Evolutionary conservation across 1,139 yeast genomes (phyloP).

Genomic region (Yamadazyma atmosphaerica): DNA sequence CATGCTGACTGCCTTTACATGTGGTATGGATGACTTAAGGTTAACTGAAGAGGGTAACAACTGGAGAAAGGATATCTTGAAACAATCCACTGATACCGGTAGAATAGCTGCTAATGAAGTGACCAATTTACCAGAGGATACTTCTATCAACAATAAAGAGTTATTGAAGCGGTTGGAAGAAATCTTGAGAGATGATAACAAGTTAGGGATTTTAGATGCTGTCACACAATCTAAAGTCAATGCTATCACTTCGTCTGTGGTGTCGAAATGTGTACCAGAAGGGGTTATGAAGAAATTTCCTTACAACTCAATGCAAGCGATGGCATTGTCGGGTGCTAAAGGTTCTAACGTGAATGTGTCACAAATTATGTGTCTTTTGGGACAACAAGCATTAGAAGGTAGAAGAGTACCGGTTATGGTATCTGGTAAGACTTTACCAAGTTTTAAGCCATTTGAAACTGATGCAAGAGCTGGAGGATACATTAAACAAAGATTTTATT

Average conservation of each 20-base stretch:
- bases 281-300: conserved; percentile 98
- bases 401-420: conserved; percentile 99
- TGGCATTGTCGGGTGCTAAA: conserved; percentile 99
- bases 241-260: conserved; percentile 89
- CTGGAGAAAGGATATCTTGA: conserved; percentile 83
- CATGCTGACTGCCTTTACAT: conserved; percentile 90
- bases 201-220: conserved; percentile 93
- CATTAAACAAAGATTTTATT: conserved; percentile 94
- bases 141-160: conserved; percentile 67
- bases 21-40: conserved; percentile 99
- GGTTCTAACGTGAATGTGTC: conserved; percentile 98
- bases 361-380: conserved; percentile 98
- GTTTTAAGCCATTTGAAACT: conserved; percentile 95
- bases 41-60: conserved; percentile 87
- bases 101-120: conserved; percentile 93
- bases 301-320: conserved; percentile 94
- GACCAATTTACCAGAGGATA: conserved; percentile 68
- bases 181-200: conserved; percentile 89
- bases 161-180: conserved; percentile 87
- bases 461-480: conserved; percentile 99
- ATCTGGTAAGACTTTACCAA: conserved; percentile 94
- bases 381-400: conserved; percentile 99
- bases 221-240: conserved; percentile 93
- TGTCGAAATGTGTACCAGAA: conserved; percentile 89
- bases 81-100: conserved; percentile 78